These are phyloP conservation scores for Cladophialophora yegresii DNA, from an alignment of 2,329 filamentous ascomycete species.

Conservation along the genomic window DNA sequence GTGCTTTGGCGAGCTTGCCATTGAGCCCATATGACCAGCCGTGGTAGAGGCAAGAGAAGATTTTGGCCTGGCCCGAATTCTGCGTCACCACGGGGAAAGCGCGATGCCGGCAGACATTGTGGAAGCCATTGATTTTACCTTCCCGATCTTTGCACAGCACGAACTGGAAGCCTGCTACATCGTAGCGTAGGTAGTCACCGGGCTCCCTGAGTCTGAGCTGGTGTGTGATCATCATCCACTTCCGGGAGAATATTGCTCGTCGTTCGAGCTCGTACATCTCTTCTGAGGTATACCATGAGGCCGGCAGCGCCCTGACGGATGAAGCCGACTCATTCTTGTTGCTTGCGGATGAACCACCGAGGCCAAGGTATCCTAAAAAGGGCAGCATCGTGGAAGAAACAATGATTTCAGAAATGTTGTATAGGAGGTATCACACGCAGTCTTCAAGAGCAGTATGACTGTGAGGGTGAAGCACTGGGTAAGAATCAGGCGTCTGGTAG, in stretches of 20 bases:
- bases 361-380: conserved; percentile 11
- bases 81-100: conserved; percentile 57
- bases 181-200: conserved; percentile 44
- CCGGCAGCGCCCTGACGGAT: conserved; percentile 43
- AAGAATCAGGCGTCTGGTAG: background rate
- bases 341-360: conserved; percentile 5
- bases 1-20: conserved; percentile 62
- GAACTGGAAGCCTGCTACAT: conserved; percentile 56
- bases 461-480: background rate
- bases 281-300: conserved; percentile 55
- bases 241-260: conserved; percentile 54
- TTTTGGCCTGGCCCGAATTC: conserved; percentile 36
- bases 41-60: conserved; percentile 63
- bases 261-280: conserved; percentile 56
- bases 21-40: conserved; percentile 64
- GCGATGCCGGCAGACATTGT: conserved; percentile 64
- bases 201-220: conserved; percentile 52
- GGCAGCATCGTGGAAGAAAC: conserved; percentile 1
- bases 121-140: conserved; percentile 60
- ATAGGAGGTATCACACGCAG: background rate
- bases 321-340: conserved; percentile 2
- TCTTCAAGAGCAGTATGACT: background rate
- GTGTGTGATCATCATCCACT: conserved; percentile 49
- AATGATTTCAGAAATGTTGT: background rate
- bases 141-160: conserved; percentile 56